Conservation (phyloP, 2,329 filamentous ascomycete genomes). For the Alternaria triticimaculans region DNA sequence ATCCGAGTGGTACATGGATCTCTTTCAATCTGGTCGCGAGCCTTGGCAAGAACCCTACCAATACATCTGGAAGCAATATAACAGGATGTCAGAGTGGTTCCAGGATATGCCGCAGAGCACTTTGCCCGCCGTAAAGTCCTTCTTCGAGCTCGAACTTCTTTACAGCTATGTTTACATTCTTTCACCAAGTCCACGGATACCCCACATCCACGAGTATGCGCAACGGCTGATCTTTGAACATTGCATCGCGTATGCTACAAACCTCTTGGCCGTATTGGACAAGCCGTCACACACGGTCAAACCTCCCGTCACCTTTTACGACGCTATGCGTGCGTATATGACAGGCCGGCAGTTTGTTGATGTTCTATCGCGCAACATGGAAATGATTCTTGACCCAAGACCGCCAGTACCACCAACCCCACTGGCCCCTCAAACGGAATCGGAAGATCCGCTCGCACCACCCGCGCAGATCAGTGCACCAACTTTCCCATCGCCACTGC, state of each 20-base stretch:
- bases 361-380: conserved; percentile 61
- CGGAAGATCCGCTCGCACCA: conserved; percentile 48
- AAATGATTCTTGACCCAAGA: conserved; percentile 52
- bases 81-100: conserved; percentile 81
- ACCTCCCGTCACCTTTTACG: conserved; percentile 83
- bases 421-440: conserved; percentile 27
- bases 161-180: conserved; percentile 93
- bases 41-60: conserved; percentile 72
- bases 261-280: conserved; percentile 70
- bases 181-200: conserved; percentile 77
- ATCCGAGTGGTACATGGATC: conserved; percentile 86
- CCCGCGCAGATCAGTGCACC: conserved; percentile 36
- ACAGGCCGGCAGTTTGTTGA: conserved; percentile 65
- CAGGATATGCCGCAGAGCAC: conserved; percentile 73
- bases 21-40: conserved; percentile 78
- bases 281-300: conserved; percentile 61
- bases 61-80: conserved; percentile 78
- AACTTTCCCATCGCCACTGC: conserved; percentile 40
- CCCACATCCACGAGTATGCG: conserved; percentile 75
- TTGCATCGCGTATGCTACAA: conserved; percentile 79
- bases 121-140: conserved; percentile 69
- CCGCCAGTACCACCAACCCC: conserved; percentile 51
- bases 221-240: conserved; percentile 86
- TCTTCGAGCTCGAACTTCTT: conserved; percentile 86
- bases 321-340: conserved; percentile 83